Percentiles rank a stretch among this genome's conserved stretches.
These are phyloP conservation scores for Rhizopogon vinicolor DNA, from an alignment of 768 basidiomycete species.

Conservation along the genomic window DNA sequence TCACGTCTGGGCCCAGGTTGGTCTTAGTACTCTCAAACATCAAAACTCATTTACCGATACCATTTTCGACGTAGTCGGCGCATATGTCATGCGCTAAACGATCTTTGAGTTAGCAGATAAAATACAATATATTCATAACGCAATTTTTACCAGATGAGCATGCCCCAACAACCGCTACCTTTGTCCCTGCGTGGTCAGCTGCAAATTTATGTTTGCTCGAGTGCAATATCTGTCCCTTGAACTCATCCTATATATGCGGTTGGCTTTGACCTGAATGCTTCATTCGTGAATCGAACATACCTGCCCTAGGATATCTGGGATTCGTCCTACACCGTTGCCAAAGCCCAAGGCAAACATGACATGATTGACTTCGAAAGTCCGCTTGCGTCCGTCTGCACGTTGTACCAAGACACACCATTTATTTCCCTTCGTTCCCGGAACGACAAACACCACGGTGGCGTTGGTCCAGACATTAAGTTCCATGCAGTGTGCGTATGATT, in stretches of 20 bases:
- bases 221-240: slow-evolving; percentile 61
- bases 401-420: slow-evolving; percentile 41
- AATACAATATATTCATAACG: neutral
- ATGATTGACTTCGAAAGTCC: slow-evolving; percentile 41
- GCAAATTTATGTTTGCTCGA: slow-evolving; percentile 52
- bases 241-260: slow-evolving; percentile 36
- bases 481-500: slow-evolving; percentile 53
- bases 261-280: neutral
- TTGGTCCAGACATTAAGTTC: slow-evolving; percentile 68
- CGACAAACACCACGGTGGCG: slow-evolving; percentile 25
- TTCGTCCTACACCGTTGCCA: slow-evolving; percentile 37
- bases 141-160: slow-evolving; percentile 47
- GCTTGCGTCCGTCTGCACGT: slow-evolving; percentile 29
- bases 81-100: slow-evolving; percentile 44
- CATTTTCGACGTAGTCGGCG: slow-evolving; percentile 40
- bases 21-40: neutral
- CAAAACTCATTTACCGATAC: slow-evolving; percentile 32
- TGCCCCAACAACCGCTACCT: slow-evolving; percentile 64
- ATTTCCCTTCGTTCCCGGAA: slow-evolving; percentile 27
- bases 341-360: slow-evolving; percentile 48
- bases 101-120: slow-evolving; percentile 6
- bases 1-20: slow-evolving; percentile 28
- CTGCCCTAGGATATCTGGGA: slow-evolving; percentile 41
- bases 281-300: slow-evolving; percentile 20
- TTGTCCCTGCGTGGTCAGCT: slow-evolving; percentile 59